These are phyloP conservation scores for Clavispora vitiphila DNA, from an alignment of 805 yeast species.

Conservation along the genomic window DNA sequence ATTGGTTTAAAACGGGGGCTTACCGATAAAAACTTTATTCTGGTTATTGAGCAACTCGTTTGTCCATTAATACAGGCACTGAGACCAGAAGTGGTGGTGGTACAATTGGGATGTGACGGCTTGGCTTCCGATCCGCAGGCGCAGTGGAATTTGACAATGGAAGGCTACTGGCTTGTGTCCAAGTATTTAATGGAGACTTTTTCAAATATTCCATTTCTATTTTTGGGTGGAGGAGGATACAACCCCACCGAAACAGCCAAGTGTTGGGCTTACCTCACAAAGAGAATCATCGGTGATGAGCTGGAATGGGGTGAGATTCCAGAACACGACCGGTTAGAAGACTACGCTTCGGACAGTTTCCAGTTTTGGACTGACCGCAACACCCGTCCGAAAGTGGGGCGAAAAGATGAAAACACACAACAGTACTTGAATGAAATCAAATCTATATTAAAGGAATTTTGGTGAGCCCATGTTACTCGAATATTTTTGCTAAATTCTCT, in stretches of 20 bases:
- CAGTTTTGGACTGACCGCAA: constrained; percentile 45
- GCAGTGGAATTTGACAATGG: constrained; percentile 66
- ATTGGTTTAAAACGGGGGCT: constrained; percentile 57
- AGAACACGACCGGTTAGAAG: constrained; percentile 43
- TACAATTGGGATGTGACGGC: constrained; percentile 77
- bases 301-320: constrained; percentile 44
- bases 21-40: constrained; percentile 31
- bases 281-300: constrained; percentile 14
- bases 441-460: not conserved
- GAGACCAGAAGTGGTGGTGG: constrained; percentile 49
- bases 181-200: constrained; percentile 15
- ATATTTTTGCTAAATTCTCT: constrained; percentile 31
- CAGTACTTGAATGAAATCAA: constrained; percentile 22
- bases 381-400: constrained; percentile 13
- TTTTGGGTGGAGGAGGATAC: constrained; percentile 80
- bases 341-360: constrained; percentile 40
- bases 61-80: constrained; percentile 35
- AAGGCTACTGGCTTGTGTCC: constrained; percentile 41
- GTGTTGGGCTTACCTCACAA: constrained; percentile 49
- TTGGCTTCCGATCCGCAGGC: constrained; percentile 55
- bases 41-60: constrained; percentile 32
- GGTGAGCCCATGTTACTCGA: constrained; percentile 15
- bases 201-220: constrained; percentile 31
- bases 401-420: constrained; percentile 28
- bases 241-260: constrained; percentile 57